phyloP scores from a whole-genome alignment of 257 asterid genomes.

The Solanum tacnaense region DNA sequence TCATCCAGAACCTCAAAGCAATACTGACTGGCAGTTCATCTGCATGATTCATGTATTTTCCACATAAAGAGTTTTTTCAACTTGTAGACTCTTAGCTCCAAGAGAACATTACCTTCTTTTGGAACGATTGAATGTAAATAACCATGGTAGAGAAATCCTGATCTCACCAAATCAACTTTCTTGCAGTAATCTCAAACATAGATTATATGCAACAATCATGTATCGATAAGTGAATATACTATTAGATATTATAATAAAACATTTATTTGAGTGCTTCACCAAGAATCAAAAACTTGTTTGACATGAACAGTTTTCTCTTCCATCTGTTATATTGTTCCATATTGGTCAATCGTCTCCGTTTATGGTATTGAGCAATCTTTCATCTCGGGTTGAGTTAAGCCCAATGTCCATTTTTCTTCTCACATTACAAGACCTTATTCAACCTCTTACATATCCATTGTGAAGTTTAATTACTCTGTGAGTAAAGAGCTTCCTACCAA shows the following conservation, averaged over 20 bases:
- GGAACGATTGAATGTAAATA: neutral
- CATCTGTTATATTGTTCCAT: neutral
- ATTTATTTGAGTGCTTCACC: neutral
- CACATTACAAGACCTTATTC: neutral
- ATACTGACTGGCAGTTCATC: neutral
- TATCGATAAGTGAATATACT: neutral
- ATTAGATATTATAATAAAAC: neutral
- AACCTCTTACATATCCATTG: neutral
- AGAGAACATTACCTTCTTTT: conserved; percentile 4
- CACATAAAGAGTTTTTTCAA: conserved; percentile 5
- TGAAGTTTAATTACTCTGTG: neutral
- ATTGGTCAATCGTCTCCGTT: neutral
- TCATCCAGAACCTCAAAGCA: neutral
- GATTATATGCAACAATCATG: neutral
- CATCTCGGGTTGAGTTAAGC: neutral
- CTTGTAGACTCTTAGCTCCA: conserved; percentile 21
- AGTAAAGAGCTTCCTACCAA: too few relatives aligned
- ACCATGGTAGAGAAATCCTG: neutral
- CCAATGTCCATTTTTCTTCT: neutral
- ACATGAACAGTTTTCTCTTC: neutral
- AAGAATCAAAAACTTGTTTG: neutral
- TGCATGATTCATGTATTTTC: neutral
- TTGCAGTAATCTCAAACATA: neutral
- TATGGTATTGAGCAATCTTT: neutral
- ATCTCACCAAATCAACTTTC: neutral